phyloP scores from a whole-genome alignment of 1,284 basidiomycete species.

The Pseudozyma pruni region DNA sequence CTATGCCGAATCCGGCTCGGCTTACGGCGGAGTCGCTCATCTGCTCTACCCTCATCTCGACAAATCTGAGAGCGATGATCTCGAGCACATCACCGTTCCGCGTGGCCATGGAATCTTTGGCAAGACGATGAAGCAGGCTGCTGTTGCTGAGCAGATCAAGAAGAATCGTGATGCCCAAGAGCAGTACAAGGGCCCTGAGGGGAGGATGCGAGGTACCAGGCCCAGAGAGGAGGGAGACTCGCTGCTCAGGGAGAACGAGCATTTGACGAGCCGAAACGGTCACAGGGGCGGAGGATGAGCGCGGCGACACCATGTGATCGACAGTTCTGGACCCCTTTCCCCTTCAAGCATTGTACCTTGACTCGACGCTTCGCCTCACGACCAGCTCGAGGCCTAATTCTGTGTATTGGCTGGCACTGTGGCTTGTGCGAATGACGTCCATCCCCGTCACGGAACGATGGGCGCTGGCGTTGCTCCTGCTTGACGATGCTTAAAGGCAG shows the following conservation, averaged over 20 bases:
- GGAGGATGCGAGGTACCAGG: background rate
- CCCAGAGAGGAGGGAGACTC: slow-evolving; percentile 3
- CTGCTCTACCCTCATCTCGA: slow-evolving; percentile 18
- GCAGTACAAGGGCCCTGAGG: slow-evolving; percentile 4
- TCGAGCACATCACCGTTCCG: slow-evolving; percentile 19
- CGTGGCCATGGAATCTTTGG: slow-evolving; percentile 13
- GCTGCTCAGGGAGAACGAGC: slow-evolving; percentile 2
- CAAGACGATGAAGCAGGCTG: slow-evolving; percentile 35
- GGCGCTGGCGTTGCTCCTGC: background rate
- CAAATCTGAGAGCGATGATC: slow-evolving; percentile 10
- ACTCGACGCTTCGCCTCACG: too few species aligned
- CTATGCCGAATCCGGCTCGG: slow-evolving; percentile 10
- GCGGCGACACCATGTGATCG: too few species aligned
- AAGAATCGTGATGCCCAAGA: slow-evolving; percentile 12
- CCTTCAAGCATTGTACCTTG: too few species aligned
- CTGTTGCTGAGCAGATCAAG: slow-evolving; percentile 14
- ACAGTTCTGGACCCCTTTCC: slow-evolving; percentile 12
- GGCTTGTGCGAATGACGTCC: too few species aligned
- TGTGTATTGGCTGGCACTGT: too few species aligned
- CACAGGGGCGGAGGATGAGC: too few species aligned
- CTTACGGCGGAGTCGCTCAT: slow-evolving; percentile 2
- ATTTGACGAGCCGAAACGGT: too few species aligned
- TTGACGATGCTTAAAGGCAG: slow-evolving; percentile 25
- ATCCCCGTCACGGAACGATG: slow-evolving; percentile 2
- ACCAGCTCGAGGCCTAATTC: too few species aligned